Percentiles rank a stretch among this genome's conserved stretches.
These are phyloP conservation scores for Knoxdaviesia capensis DNA, from an alignment of 2,329 filamentous ascomycete genomes.

Conservation along the genomic window DNA sequence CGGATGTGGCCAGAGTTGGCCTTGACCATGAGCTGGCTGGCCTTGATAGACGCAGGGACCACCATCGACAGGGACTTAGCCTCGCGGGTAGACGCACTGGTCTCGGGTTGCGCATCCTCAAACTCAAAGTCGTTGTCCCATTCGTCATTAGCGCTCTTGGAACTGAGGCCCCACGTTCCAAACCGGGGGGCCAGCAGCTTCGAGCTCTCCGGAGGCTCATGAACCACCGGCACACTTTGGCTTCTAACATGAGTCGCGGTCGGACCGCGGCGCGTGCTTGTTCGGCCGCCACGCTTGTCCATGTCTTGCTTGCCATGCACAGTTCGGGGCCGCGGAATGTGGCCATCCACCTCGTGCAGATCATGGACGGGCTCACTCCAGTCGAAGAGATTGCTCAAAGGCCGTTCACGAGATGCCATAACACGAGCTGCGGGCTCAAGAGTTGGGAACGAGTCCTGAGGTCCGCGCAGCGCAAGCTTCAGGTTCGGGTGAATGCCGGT, in stretches of 20 bases:
- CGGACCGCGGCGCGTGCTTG: slow-evolving; percentile 45
- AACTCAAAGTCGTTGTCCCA: slow-evolving; percentile 88
- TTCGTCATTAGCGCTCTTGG: slow-evolving; percentile 63
- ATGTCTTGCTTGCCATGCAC: slow-evolving; percentile 58
- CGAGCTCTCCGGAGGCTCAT: slow-evolving; percentile 31
- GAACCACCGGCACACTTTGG: slow-evolving; percentile 58
- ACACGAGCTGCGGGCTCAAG: slow-evolving; percentile 2
- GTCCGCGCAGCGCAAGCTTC: neutral
- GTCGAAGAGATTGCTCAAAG: slow-evolving; percentile 54
- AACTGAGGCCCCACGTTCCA: slow-evolving; percentile 64
- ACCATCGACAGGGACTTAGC: slow-evolving; percentile 32
- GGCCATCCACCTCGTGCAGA: slow-evolving; percentile 35
- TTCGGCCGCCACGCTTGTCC: slow-evolving; percentile 49
- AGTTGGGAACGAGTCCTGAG: no score
- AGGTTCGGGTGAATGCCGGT: slow-evolving; percentile 30
- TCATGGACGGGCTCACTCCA: slow-evolving; percentile 53
- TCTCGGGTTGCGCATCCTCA: slow-evolving; percentile 11
- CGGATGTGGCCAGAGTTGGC: slow-evolving; percentile 70
- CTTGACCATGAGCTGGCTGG: slow-evolving; percentile 63
- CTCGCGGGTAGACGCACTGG: slow-evolving; percentile 6
- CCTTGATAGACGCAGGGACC: slow-evolving; percentile 63
- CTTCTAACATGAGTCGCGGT: slow-evolving; percentile 54
- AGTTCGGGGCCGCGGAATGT: slow-evolving; percentile 47
- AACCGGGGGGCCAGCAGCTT: slow-evolving; percentile 32
- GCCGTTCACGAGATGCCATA: slow-evolving; percentile 20